Base-by-base conservation (phyloP, 2,329 filamentous ascomycete genomes). In the Sarocladiaceae sp. region DNA sequence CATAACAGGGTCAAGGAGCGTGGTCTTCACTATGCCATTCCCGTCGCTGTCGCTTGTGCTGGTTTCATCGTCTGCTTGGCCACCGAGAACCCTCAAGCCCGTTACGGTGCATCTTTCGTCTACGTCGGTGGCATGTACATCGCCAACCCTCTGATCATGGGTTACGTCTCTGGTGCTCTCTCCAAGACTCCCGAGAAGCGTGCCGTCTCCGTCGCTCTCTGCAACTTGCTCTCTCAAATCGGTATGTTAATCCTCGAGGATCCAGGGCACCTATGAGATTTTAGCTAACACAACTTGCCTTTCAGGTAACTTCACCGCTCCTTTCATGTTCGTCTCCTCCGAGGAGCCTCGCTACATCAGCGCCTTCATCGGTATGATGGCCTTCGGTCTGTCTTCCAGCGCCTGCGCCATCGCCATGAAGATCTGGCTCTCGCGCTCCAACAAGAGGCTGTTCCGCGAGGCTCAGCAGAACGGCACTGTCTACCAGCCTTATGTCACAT, bases 51-150 rank as follows among this genome's bases (percentile, higher is more conserved):
- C 13, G 58, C 57, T 3, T 60, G 58, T 15, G 55, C 58, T 33
- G 59, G 57, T 13, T 60, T 59, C 51, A 36, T 60, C 47, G 57
- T 60, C 25, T 58, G 57, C 33, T 35, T 60, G 4, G 57, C 55
- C 22, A 60, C 56, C 2, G 47, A 31, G 4, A 49, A 57, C 39
- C 17, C 49, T 6, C 28, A 47, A 4, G 52, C 52, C 2, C 22
- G 52, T 11, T 52, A 53, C 26, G 40, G 31, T 18, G 47, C 51
- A 6, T 37, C 42, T n/a, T 53, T 53, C 20, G 26, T 51, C 22
- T 47, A 54, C 26, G 53, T 53, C 35, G 51, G 33, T 18, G 40
- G 31, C 51, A 51, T 54, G 33, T 54, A 54, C 52, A 42, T 52
- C 17, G 35, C 52, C 12, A 52, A 58, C 47, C 55, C 54, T 2